These are phyloP conservation scores for Saxophila tyrrhenica DNA, from an alignment of 495 filamentous ascomycete genomes.

Conservation along the genomic window DNA sequence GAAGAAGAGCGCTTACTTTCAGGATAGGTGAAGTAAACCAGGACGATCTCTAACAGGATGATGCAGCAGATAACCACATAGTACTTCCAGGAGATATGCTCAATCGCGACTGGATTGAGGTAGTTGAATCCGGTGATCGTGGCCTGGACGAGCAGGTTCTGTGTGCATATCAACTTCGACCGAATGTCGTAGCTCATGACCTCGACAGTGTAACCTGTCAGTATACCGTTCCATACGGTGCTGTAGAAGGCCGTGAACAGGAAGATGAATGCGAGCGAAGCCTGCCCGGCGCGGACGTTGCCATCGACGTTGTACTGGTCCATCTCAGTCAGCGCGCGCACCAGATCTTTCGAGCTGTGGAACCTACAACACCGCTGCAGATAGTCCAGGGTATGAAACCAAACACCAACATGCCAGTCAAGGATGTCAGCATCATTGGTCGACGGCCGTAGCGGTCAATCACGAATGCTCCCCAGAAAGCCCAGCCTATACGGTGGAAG, in stretches of 20 bases:
- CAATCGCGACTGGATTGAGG: constrained; percentile 11
- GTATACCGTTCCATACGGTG: constrained; percentile 10
- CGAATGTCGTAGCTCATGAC: constrained; percentile 8
- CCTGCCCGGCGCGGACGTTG: not conserved
- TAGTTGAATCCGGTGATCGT: constrained; percentile 12
- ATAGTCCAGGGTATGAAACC: constrained; percentile 10
- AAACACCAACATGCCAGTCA: constrained; percentile 35
- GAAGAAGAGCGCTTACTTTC: not conserved
- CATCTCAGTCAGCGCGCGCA: not conserved
- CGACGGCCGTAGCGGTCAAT: constrained; percentile 10
- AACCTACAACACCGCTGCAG: not conserved
- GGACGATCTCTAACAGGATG: constrained; percentile 4
- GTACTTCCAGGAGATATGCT: constrained; percentile 13
- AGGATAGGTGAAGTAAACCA: constrained; percentile 14
- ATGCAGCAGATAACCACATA: constrained; percentile 7
- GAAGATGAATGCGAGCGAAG: constrained; percentile 9
- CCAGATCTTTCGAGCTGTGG: not conserved
- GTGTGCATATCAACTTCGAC: constrained; percentile 1
- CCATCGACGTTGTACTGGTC: not conserved
- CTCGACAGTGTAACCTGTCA: constrained; percentile 13
- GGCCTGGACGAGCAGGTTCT: constrained; percentile 12
- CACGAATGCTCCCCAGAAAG: constrained; percentile 6
- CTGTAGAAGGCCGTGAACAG: constrained; percentile 3
- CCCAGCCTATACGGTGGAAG: not conserved
- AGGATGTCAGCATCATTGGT: constrained; percentile 7